Base-by-base conservation (phyloP, 805 yeast genomes). In the Spathaspora gorwiae region DNA sequence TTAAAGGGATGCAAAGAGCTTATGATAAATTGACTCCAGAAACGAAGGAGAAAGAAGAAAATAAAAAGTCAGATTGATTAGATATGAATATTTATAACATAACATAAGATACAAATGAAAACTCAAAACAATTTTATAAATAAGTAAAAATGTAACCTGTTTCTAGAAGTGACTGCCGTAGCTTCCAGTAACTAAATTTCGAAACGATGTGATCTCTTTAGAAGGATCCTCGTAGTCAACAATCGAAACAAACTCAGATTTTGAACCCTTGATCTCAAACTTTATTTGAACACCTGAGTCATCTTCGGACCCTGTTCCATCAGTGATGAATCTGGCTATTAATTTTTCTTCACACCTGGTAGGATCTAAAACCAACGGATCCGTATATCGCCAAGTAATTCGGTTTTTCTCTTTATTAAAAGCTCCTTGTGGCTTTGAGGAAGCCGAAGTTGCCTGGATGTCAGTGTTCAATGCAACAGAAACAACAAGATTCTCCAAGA, bases 381-480 rank as follows among this genome's bases (percentile, higher is more conserved):
- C 50, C 27, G 54, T 49, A 54, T 81, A 80, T 60, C 85, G 79
- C 97, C 97, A 90, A 0, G 94, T 84, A 47, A 94, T 83, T 65
- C 97, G 79, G 54, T 81, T 84, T 59, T 81, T 83, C 43, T 90
- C 97, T 57, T 80, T 84, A 65, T 84, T 88, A 73, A 90, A 92
- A 1, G 95, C 80, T 46, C 97, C 98, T 45, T 86, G 83, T 5
- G 99, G 99, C 61, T 87, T 88, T 3, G 96, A 85, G 49, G 90
- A 81, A 0, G 97, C 97, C 15, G 83, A 73, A 1, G 81, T 68
- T 3, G 84, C 76, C 13, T 79, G 75, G 9, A 86, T 83, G 33
- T 83, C 85, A 13, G 74, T 69, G 37, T 58, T 61, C 43, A 84
- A 70, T 2, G 85, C 75, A 5, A 82, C 87, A 7, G 84, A 74